Conservation (phyloP, 2,329 filamentous ascomycete genomes). For the Penicillium occitanis region DNA sequence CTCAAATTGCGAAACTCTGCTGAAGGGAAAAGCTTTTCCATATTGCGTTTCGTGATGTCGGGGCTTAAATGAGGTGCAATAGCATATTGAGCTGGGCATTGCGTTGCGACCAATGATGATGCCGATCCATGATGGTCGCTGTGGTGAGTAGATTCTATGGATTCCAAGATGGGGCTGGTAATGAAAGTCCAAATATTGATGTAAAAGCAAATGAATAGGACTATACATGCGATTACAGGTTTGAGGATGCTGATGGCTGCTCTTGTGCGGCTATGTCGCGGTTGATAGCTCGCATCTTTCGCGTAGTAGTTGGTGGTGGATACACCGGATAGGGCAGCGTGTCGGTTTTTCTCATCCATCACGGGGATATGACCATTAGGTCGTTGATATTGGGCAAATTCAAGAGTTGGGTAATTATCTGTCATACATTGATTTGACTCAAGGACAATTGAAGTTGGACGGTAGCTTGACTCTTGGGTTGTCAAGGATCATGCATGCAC, state of each 20-base stretch:
- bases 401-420: not conserved
- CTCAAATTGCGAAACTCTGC: slow-evolving; percentile 12
- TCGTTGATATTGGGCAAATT: not conserved
- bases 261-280: not conserved
- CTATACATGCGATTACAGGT: not conserved
- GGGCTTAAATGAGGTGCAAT: not conserved
- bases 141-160: not conserved
- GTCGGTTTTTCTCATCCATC: not conserved
- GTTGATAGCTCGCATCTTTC: not conserved
- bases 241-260: not conserved
- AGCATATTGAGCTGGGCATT: not conserved
- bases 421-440: not conserved
- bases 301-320: not conserved
- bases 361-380: not conserved
- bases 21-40: not conserved
- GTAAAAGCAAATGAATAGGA: not conserved
- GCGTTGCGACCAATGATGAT: not conserved
- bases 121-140: not conserved
- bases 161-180: not conserved
- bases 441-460: not conserved
- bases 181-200: not conserved
- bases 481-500: not conserved
- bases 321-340: not conserved
- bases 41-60: not conserved
- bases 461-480: not conserved